These are phyloP conservation scores for Emericellopsis atlantica DNA, from an alignment of 2,329 filamentous ascomycete species.

Conservation along the genomic window DNA sequence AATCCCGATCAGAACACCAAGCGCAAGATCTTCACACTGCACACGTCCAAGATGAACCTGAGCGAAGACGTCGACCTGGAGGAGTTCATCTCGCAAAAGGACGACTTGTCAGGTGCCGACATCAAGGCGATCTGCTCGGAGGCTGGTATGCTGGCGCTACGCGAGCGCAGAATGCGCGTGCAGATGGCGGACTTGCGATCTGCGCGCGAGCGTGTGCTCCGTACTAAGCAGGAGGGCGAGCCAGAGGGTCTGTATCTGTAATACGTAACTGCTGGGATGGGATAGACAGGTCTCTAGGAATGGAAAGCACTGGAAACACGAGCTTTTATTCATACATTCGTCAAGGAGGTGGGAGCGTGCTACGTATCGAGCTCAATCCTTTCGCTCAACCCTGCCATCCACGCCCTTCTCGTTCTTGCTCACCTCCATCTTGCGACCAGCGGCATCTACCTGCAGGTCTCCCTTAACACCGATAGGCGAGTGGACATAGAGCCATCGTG, in stretches of 20 bases:
- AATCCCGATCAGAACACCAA: constrained; percentile 71
- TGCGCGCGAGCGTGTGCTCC: constrained; percentile 85
- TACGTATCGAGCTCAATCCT: neutral
- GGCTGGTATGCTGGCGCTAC: constrained; percentile 83
- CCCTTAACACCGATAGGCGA: constrained; percentile 11
- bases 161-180: constrained; percentile 93
- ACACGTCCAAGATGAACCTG: constrained; percentile 97
- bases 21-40: constrained; percentile 95
- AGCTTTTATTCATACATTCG: neutral
- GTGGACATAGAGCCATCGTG: constrained; percentile 30
- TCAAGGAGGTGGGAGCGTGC: neutral
- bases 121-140: constrained; percentile 99
- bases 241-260: constrained; percentile 98
- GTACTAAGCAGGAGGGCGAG: constrained; percentile 97
- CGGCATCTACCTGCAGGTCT: constrained; percentile 8
- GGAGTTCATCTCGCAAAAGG: constrained; percentile 97
- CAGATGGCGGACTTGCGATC: constrained; percentile 97
- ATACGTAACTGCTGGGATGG: constrained; percentile 11
- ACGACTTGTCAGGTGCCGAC: constrained; percentile 91
- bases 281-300: constrained; percentile 9
- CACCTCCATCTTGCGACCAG: constrained; percentile 6
- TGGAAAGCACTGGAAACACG: neutral
- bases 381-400: constrained; percentile 4
- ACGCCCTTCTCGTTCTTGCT: constrained; percentile 11
- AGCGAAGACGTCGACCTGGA: constrained; percentile 96